These are phyloP conservation scores for Russula sp. DNA, from an alignment of 768 basidiomycete genomes.

Conservation along the genomic window DNA sequence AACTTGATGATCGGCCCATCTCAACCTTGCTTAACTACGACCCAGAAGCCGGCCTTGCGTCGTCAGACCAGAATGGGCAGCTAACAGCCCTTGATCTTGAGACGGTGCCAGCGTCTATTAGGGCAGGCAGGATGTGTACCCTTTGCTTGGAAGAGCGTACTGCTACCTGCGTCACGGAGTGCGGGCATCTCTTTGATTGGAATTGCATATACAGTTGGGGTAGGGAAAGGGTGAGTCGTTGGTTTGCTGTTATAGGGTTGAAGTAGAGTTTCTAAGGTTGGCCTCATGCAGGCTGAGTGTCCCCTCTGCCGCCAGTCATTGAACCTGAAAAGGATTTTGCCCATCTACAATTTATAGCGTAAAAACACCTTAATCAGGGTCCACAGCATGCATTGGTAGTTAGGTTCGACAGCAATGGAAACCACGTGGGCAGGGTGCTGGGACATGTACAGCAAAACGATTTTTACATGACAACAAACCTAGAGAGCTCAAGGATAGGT, in stretches of 20 bases:
- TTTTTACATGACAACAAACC: constrained; percentile 21
- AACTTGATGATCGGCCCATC: constrained; percentile 56
- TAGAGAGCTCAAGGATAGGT: constrained; percentile 5
- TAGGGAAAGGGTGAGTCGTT: constrained; percentile 61
- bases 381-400: not conserved
- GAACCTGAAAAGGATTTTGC: constrained; percentile 60
- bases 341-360: constrained; percentile 75
- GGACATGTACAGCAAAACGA: constrained; percentile 15
- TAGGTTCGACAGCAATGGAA: constrained; percentile 6
- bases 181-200: constrained; percentile 90
- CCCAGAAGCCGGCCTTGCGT: constrained; percentile 47
- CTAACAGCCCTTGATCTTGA: constrained; percentile 58
- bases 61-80: constrained; percentile 64
- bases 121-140: constrained; percentile 67
- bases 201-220: constrained; percentile 86
- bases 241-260: not conserved
- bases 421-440: not conserved
- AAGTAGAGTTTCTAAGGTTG: constrained; percentile 5
- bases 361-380: constrained; percentile 1
- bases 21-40: constrained; percentile 50
- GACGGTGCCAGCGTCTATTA: constrained; percentile 44
- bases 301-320: constrained; percentile 79
- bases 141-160: constrained; percentile 83
- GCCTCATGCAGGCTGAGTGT: constrained; percentile 62
- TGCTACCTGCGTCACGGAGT: constrained; percentile 77